Base-by-base conservation (phyloP, 768 basidiomycete species). In the Suillus sp. region DNA sequence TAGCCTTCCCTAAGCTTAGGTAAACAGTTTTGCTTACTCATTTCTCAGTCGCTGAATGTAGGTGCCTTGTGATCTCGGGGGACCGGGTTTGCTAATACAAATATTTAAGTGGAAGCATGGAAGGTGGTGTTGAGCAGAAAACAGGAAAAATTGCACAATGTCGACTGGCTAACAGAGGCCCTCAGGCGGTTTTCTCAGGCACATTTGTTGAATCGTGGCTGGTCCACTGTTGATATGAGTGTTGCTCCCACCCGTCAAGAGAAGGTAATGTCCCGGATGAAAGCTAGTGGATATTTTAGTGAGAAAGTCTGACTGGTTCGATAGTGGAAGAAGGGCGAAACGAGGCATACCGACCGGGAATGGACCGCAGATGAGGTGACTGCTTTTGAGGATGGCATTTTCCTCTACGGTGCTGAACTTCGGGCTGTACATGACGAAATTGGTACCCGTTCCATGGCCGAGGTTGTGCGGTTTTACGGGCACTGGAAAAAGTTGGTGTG, bases 131-230 rank as follows among this genome's bases (percentile, higher is more conserved):
- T 93, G 48, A 83, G 85, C 0, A 79, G 79, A 64, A 86, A 83
- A 71, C 75, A 72, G 38, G 81, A 82, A 47, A 74, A 86, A n/a
- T 76, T 80, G 32, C 79, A 77, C 59, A 87, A 79, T 66, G 86
- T 94, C n/a, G 93, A 93, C 75, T 94, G 89, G 87, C 77, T 93
- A 27, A 91, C 89, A 0, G 92, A 95, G 74, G 86, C 85, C 32
- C 80, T 89, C 54, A 85, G 83, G 60, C 86, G 88, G 25, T 85
- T 90, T 67, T 91, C 92, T 9, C 87, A 88, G 42, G 88, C 91
- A 38, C 82, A 86, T 59, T 67, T 84, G 60, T 82, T 83, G 63
- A 83, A 81, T 4, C 80, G 80, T 55, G 83, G 88, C 1, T 79
- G 88, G 64, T 81, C 82, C 27, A 78, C 84, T 14, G 89, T 92